phyloP scores from a whole-genome alignment of 495 filamentous ascomycete species.

The Penicillium robsamsonii region DNA sequence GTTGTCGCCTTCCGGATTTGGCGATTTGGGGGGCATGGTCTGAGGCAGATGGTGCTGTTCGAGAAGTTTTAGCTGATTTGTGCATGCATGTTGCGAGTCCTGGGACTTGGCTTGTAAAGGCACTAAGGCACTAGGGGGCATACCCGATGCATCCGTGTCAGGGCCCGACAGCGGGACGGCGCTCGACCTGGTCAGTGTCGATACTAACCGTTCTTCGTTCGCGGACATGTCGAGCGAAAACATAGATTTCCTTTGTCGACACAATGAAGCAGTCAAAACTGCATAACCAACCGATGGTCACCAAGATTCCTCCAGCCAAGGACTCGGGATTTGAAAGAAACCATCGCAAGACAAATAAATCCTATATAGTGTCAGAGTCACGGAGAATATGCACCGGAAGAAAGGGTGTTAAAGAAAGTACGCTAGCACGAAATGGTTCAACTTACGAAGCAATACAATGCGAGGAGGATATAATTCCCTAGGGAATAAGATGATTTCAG shows the following conservation, averaged over 20 bases:
- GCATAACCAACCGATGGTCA: constrained; percentile 27
- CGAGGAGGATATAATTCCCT: constrained; percentile 7
- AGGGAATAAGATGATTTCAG: constrained; percentile 1
- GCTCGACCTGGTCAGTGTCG: constrained; percentile 7
- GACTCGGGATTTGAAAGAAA: constrained; percentile 20
- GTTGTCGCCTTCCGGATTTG: constrained; percentile 30
- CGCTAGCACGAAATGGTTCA: constrained; percentile 3
- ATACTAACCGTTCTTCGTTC: constrained; percentile 16
- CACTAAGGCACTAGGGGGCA: background rate
- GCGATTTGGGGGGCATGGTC: constrained; percentile 18
- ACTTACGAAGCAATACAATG: constrained; percentile 7
- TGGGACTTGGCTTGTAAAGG: constrained; percentile 3
- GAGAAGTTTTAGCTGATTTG: background rate
- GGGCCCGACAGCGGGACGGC: constrained; percentile 1
- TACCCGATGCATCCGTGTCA: constrained; percentile 21
- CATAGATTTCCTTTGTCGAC: constrained; percentile 9
- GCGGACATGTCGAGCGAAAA: constrained; percentile 29
- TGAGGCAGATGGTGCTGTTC: constrained; percentile 18
- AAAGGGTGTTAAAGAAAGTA: background rate
- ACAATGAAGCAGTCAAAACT: constrained; percentile 23
- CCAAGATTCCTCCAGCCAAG: constrained; percentile 27
- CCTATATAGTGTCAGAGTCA: background rate
- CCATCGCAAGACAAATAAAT: constrained; percentile 25
- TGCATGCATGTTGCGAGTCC: background rate
- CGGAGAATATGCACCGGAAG: background rate